Percentiles rank a stretch among this genome's conserved stretches.
These are phyloP conservation scores for Penicillium soppii DNA, from an alignment of 495 filamentous ascomycete genomes.

Conservation along the genomic window DNA sequence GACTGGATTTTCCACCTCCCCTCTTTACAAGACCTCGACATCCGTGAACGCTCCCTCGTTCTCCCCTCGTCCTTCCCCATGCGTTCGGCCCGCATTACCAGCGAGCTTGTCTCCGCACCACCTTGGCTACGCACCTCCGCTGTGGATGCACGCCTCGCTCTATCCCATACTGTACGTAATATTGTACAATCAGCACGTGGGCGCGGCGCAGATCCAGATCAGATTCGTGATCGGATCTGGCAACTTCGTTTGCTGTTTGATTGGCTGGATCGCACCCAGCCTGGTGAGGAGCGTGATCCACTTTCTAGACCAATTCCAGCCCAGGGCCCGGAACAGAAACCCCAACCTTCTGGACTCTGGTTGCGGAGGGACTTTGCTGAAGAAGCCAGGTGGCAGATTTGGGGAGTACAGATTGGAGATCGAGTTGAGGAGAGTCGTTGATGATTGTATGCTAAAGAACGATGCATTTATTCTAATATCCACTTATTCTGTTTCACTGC, in stretches of 20 bases:
- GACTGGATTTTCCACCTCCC: constrained; percentile 76
- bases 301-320: constrained; percentile 34
- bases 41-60: constrained; percentile 73
- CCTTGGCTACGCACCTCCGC: constrained; percentile 58
- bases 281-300: constrained; percentile 32
- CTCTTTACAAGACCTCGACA: constrained; percentile 63
- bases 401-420: constrained; percentile 61
- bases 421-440: constrained; percentile 47
- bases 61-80: constrained; percentile 56
- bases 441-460: neutral
- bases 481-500: neutral
- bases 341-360: constrained; percentile 33
- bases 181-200: constrained; percentile 43
- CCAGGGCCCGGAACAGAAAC: constrained; percentile 16
- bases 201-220: constrained; percentile 37
- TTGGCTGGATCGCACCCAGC: constrained; percentile 62
- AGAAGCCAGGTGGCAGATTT: constrained; percentile 45
- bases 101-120: constrained; percentile 34
- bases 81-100: constrained; percentile 25
- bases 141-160: constrained; percentile 73
- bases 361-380: constrained; percentile 43
- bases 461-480: neutral
- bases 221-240: constrained; percentile 63
- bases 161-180: constrained; percentile 62
- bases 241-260: constrained; percentile 78